These are phyloP conservation scores for Penicillium sp. DNA, from an alignment of 2,329 filamentous ascomycete species.

Conservation along the genomic window DNA sequence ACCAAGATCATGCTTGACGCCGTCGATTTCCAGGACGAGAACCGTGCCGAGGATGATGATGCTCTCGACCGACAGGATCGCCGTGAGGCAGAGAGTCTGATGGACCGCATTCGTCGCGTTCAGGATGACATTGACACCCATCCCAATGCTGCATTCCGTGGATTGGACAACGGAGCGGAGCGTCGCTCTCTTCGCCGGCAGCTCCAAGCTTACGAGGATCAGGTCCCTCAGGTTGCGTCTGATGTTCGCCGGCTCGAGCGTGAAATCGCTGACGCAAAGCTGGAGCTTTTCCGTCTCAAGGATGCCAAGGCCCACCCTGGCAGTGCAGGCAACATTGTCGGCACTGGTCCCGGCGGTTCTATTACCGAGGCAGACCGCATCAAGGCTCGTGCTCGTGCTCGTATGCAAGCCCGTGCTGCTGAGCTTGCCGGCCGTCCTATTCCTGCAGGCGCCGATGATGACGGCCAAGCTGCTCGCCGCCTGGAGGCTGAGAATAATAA, in stretches of 20 bases:
- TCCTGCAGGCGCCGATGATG: conserved; percentile 66
- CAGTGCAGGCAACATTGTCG: conserved; percentile 77
- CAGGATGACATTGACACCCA: conserved; percentile 95
- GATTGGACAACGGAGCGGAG: conserved; percentile 84
- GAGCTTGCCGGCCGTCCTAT: conserved; percentile 84
- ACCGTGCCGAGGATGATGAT: conserved; percentile 85
- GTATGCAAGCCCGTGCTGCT: conserved; percentile 98
- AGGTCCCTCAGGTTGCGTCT: conserved; percentile 87
- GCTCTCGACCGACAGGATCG: conserved; percentile 86
- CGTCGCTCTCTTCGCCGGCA: conserved; percentile 83
- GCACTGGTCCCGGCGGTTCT: conserved; percentile 85
- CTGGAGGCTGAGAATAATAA: conserved; percentile 85
- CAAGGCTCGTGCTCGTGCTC: conserved; percentile 92
- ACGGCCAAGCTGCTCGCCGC: conserved; percentile 76
- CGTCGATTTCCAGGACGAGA: conserved; percentile 94
- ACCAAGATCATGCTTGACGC: conserved; percentile 93
- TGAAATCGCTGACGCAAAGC: conserved; percentile 83
- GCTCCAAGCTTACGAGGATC: conserved; percentile 83
- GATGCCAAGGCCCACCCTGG: conserved; percentile 90
- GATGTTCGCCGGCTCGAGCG: conserved; percentile 89
- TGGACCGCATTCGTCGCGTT: conserved; percentile 83
- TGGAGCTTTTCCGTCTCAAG: conserved; percentile 90
- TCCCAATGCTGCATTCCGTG: conserved; percentile 71
- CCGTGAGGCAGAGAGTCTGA: conserved; percentile 90
- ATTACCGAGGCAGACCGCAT: conserved; percentile 93